These are phyloP conservation scores for Pestalotiopsis sp. DNA, from an alignment of 2,329 filamentous ascomycete species.

Conservation along the genomic window DNA sequence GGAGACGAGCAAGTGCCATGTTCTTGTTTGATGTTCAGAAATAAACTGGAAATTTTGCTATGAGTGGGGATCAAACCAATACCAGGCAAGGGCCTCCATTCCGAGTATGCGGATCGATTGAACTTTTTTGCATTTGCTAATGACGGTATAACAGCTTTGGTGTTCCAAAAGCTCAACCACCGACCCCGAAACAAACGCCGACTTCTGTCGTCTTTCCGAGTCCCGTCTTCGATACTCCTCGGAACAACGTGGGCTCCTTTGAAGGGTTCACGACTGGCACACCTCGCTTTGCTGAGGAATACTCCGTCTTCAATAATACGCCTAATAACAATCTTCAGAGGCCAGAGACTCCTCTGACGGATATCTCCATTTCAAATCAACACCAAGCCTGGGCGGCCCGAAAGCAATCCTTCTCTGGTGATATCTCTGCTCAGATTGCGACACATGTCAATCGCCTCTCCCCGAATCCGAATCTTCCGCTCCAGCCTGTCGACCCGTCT, in stretches of 20 bases:
- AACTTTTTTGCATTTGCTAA: slow-evolving; percentile 1
- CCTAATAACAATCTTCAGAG: slow-evolving; percentile 57
- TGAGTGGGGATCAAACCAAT: slow-evolving; percentile 62
- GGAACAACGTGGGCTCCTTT: slow-evolving; percentile 47
- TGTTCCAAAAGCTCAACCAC: slow-evolving; percentile 64
- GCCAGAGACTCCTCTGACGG: slow-evolving; percentile 46
- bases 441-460: slow-evolving; percentile 67
- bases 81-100: slow-evolving; percentile 48
- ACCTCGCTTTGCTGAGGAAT: slow-evolving; percentile 65
- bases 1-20: slow-evolving; percentile 12
- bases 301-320: slow-evolving; percentile 67
- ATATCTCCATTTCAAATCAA: slow-evolving; percentile 42
- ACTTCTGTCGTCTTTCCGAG: slow-evolving; percentile 55
- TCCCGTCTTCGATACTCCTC: slow-evolving; percentile 60
- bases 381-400: slow-evolving; percentile 38
- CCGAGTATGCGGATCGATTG: background rate
- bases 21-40: slow-evolving; percentile 5
- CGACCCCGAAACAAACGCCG: slow-evolving; percentile 61
- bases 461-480: slow-evolving; percentile 50
- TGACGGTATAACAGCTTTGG: slow-evolving; percentile 53
- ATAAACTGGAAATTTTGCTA: slow-evolving; percentile 48
- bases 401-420: slow-evolving; percentile 52
- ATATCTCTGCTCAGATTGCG: slow-evolving; percentile 52
- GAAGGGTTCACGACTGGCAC: slow-evolving; percentile 58
- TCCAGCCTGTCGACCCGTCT: slow-evolving; percentile 63